Evolutionary conservation across 306 rosid genomes (phyloP), one percentile per base, ranked within the genome.

Genomic region (Acmispon strigosus): DNA sequence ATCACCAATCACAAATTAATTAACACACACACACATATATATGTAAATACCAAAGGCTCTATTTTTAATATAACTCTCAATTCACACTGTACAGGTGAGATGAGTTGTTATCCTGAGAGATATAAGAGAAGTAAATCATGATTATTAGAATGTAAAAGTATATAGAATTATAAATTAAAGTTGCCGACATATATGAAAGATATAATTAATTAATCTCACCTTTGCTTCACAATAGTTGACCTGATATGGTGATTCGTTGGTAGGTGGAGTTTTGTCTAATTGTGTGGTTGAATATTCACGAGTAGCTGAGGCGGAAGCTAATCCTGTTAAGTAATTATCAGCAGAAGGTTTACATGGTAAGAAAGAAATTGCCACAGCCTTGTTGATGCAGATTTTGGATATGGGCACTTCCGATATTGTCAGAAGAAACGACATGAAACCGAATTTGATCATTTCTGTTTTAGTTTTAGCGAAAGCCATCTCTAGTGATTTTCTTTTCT

Each of bases 381-480:
- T 63, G 66, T 45, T 59, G 20, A 89, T 69, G 70, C 96, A 89
- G 13, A 89, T 89, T 19, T 85, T 85, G 5, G 92, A 87, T 54
- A 89, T 72, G 16, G 86, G 89, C 20, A 60, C 82, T 75, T 81
- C 80, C 53, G 78, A 74, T 58, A 85, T 64, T 55, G 85, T 64
- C 1, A 89, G 84, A 64, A 89, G 84, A 71, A 86, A 61, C 11
- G 96, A 88, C 13, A 87, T 4, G 56, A 87, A 80, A 27, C 92
- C 92, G 66, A 84, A 55, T 72, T 84, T 80, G 84, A 87, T 82
- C 89, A 87, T 84, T 69, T 78, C 92, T 82, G 81, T 76, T 82
- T 86, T 84, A 37, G 75, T 82, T 77, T 80, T 89, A 9, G 50
- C 51, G 81, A 89, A 54, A 63, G 86, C 95, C 48, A 67, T 86